phyloP scores from a whole-genome alignment of 2,329 filamentous ascomycete genomes.

The Aspergillus vadensis region DNA sequence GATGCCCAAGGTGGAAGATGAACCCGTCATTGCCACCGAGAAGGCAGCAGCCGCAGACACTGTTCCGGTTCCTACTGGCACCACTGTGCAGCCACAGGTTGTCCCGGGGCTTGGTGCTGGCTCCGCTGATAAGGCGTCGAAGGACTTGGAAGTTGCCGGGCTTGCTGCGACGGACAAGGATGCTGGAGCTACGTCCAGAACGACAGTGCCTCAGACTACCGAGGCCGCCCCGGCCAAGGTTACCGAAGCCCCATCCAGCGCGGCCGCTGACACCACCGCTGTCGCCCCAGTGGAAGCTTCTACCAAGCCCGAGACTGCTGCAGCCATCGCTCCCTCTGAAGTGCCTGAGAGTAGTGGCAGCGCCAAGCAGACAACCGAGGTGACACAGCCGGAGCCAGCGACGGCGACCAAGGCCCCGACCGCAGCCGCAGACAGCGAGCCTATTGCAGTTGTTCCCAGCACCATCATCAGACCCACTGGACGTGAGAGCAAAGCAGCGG shows the following conservation, averaged over 20 bases:
- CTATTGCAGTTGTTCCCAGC: neutral
- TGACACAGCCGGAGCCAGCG: neutral
- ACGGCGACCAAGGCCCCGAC: neutral
- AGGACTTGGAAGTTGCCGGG: slow-evolving; percentile 18
- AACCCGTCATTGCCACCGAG: slow-evolving; percentile 3
- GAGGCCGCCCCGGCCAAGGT: neutral
- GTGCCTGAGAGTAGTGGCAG: neutral
- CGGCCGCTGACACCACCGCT: neutral
- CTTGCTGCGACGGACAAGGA: slow-evolving; percentile 9
- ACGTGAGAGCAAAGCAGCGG: neutral
- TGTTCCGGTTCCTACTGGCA: slow-evolving; percentile 7
- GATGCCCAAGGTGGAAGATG: slow-evolving; percentile 38
- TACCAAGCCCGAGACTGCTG: neutral
- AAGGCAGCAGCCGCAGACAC: slow-evolving; percentile 10
- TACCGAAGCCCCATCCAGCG: neutral
- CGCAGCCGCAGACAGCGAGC: neutral
- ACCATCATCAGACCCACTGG: neutral
- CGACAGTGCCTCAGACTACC: neutral
- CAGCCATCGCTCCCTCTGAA: neutral
- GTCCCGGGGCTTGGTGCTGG: slow-evolving; percentile 25
- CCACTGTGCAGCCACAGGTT: slow-evolving; percentile 21
- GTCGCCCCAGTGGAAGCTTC: neutral
- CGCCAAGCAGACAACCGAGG: neutral
- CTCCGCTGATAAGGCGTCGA: slow-evolving; percentile 15
- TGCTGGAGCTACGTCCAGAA: neutral